Evolutionary conservation across 768 basidiomycete species (phyloP).

Genomic region (Collybiopsis luxurians): DNA sequence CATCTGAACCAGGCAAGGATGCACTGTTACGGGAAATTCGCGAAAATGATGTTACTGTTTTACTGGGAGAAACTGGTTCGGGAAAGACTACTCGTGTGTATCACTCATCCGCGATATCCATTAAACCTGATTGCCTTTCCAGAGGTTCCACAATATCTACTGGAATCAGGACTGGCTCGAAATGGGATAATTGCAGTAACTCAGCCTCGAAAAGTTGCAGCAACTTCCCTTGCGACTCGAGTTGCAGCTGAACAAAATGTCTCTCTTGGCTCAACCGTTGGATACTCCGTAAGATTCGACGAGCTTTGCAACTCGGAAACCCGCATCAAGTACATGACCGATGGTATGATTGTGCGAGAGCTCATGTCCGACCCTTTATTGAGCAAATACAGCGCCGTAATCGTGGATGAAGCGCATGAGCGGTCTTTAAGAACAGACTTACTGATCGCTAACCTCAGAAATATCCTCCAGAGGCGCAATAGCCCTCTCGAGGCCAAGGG

Average conservation of each 20-base stretch:
- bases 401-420: constrained; percentile 98
- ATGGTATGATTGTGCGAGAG: constrained; percentile 97
- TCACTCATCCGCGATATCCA: not conserved
- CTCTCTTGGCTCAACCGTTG: constrained; percentile 73
- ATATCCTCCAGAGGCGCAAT: constrained; percentile 70
- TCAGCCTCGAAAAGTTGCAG: constrained; percentile 93
- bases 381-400: constrained; percentile 79
- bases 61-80: constrained; percentile 96
- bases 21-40: constrained; percentile 70
- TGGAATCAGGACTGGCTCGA: constrained; percentile 74
- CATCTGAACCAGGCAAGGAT: constrained; percentile 55
- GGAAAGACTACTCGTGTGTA: constrained; percentile 97
- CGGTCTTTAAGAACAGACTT: constrained; percentile 93
- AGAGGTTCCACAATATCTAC: constrained; percentile 97
- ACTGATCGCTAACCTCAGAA: constrained; percentile 86
- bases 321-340: constrained; percentile 93
- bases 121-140: constrained; percentile 2
- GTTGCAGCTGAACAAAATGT: constrained; percentile 83
- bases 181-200: constrained; percentile 85
- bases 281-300: constrained; percentile 96
- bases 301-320: constrained; percentile 72
- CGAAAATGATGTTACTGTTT: constrained; percentile 80
- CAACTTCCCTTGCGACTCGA: constrained; percentile 88
- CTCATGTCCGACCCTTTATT: constrained; percentile 76
- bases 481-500: constrained; percentile 30